These are phyloP conservation scores for Myxozyma monticola DNA, from an alignment of 805 yeast species.

Conservation along the genomic window DNA sequence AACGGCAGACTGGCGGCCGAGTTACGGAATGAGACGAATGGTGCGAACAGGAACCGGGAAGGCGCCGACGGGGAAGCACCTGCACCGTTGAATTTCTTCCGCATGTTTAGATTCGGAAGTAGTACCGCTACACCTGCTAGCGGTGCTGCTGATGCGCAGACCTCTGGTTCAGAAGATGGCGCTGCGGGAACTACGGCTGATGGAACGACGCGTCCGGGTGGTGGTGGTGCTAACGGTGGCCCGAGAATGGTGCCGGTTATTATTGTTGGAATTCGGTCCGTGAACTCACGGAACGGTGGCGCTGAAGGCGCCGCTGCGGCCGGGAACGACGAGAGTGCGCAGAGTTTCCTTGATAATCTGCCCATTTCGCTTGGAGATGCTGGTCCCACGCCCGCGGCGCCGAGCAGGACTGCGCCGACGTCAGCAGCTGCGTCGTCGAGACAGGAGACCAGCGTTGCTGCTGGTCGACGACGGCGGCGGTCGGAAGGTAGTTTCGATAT, in stretches of 20 bases:
- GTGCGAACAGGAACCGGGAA: constrained; percentile 4
- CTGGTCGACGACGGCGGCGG: constrained; percentile 16
- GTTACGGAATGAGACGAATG: constrained; percentile 35
- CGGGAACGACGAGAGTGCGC: constrained; percentile 4
- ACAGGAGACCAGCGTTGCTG: too few species aligned
- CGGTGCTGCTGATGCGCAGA: constrained; percentile 2
- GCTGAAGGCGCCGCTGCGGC: constrained; percentile 11
- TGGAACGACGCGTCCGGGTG: background rate
- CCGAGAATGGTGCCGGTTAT: constrained; percentile 46
- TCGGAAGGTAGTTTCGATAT: constrained; percentile 19
- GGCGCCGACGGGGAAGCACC: constrained; percentile 10
- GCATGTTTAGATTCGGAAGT: constrained; percentile 40
- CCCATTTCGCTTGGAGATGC: constrained; percentile 9
- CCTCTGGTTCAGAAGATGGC: background rate
- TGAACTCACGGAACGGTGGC: constrained; percentile 17
- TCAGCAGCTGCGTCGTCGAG: background rate
- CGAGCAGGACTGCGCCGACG: background rate
- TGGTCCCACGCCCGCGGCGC: background rate
- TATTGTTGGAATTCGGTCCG: constrained; percentile 52
- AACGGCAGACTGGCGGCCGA: constrained; percentile 46
- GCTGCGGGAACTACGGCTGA: constrained; percentile 4
- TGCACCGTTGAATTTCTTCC: constrained; percentile 37
- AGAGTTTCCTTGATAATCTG: constrained; percentile 14
- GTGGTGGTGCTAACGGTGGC: constrained; percentile 2
- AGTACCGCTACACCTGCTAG: constrained; percentile 25